Conservation (phyloP, 257 asterid species). For the Solanum sejunctum region DNA sequence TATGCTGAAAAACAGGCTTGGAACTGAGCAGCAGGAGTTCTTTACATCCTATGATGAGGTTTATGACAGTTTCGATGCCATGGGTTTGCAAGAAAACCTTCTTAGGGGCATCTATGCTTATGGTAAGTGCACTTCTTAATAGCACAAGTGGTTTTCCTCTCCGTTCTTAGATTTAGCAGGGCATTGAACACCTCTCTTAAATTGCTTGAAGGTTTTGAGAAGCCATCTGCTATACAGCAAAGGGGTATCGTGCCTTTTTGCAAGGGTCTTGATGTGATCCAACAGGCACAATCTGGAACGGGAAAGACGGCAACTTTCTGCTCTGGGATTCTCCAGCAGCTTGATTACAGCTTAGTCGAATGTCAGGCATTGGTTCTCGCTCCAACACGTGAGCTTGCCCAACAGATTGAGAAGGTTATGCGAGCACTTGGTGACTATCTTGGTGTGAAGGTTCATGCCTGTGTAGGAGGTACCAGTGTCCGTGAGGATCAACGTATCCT, state of each 20-base stretch:
- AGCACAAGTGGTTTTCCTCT: neutral
- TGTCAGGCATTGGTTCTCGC: constrained; percentile 43
- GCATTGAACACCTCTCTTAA: neutral
- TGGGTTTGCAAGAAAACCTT: constrained; percentile 42
- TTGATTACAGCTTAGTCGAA: constrained; percentile 20
- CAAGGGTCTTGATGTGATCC: constrained; percentile 39
- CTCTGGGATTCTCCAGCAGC: constrained; percentile 40
- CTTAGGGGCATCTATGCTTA: constrained; percentile 42
- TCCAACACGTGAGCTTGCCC: constrained; percentile 44
- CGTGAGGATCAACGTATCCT: constrained; percentile 41
- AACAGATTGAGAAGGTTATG: constrained; percentile 45
- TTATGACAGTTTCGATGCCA: constrained; percentile 30
- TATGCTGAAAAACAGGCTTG: constrained; percentile 9
- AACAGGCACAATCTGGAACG: constrained; percentile 42
- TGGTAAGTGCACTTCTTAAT: constrained; percentile 13
- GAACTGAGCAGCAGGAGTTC: constrained; percentile 24
- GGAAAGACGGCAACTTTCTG: constrained; percentile 37
- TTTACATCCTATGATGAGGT: constrained; percentile 37
- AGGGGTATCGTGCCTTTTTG: constrained; percentile 42
- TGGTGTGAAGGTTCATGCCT: constrained; percentile 43
- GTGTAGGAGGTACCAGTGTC: constrained; percentile 41
- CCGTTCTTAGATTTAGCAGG: neutral
- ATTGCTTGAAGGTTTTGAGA: constrained; percentile 29
- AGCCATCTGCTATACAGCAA: constrained; percentile 42
- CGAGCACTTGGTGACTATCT: constrained; percentile 41